Conservation (phyloP, 257 asterid genomes). For the Nicotiana otophora region DNA sequence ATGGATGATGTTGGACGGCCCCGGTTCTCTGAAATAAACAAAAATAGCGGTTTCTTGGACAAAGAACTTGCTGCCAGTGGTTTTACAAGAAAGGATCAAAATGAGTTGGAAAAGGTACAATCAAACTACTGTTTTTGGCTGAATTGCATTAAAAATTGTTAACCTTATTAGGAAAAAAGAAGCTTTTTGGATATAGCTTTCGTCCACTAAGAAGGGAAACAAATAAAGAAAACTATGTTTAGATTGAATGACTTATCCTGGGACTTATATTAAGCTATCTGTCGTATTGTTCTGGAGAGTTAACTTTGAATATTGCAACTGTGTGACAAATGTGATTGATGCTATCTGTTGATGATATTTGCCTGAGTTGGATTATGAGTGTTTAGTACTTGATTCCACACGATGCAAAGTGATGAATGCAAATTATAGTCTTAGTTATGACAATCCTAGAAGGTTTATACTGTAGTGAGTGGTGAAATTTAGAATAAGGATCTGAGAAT, state of each 20-base stretch:
- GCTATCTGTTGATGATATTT: background rate
- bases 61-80: conserved; percentile 97
- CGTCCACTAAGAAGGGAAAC: background rate
- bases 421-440: background rate
- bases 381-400: background rate
- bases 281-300: background rate
- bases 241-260: background rate
- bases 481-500: background rate
- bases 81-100: conserved; percentile 79
- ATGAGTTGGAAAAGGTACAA: conserved; percentile 68
- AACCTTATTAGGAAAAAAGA: background rate
- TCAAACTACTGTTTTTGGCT: conserved; percentile 3
- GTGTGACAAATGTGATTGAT: background rate
- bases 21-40: conserved; percentile 57
- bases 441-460: background rate
- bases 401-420: background rate
- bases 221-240: background rate
- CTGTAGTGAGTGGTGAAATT: background rate
- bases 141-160: background rate
- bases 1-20: conserved; percentile 55
- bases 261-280: background rate
- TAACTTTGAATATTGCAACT: background rate
- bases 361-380: background rate
- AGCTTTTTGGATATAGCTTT: background rate
- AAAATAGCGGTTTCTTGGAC: conserved; percentile 72